Conservation (phyloP, 768 basidiomycete genomes). For the Boletus edulis region DNA sequence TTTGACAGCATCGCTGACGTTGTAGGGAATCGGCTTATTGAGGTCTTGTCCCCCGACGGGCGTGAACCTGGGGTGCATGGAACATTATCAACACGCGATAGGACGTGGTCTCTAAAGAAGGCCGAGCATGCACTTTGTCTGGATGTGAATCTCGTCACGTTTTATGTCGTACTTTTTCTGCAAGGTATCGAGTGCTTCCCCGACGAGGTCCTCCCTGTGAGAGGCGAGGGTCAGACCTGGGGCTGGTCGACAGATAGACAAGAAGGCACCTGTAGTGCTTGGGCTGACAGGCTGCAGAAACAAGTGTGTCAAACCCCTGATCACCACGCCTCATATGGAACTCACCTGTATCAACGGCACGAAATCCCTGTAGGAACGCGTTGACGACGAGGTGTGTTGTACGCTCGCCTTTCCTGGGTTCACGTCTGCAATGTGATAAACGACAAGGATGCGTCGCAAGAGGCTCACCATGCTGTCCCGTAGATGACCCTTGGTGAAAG, state of each 20-base stretch:
- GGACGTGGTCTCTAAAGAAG: background rate
- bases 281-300: slow-evolving; percentile 55
- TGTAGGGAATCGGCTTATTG: slow-evolving; percentile 70
- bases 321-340: slow-evolving; percentile 13
- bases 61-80: slow-evolving; percentile 54
- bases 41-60: slow-evolving; percentile 70
- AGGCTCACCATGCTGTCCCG: slow-evolving; percentile 57
- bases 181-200: slow-evolving; percentile 62
- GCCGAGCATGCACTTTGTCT: slow-evolving; percentile 62
- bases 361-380: slow-evolving; percentile 75
- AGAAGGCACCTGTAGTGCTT: slow-evolving; percentile 63
- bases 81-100: background rate
- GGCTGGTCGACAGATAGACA: background rate
- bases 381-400: slow-evolving; percentile 66
- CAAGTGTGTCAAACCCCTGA: slow-evolving; percentile 15
- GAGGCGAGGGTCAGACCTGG: background rate
- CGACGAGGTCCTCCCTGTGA: slow-evolving; percentile 75
- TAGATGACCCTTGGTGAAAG: slow-evolving; percentile 50
- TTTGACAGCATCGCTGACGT: slow-evolving; percentile 47
- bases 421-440: background rate
- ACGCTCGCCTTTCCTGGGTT: slow-evolving; percentile 69
- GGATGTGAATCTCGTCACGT: slow-evolving; percentile 71
- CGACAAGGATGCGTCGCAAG: background rate
- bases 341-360: slow-evolving; percentile 80
- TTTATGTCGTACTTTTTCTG: slow-evolving; percentile 56